Evolutionary conservation across 257 asterid species (phyloP), one percentile per base, ranked within the genome.

Genomic region (Plantago ovata): DNA sequence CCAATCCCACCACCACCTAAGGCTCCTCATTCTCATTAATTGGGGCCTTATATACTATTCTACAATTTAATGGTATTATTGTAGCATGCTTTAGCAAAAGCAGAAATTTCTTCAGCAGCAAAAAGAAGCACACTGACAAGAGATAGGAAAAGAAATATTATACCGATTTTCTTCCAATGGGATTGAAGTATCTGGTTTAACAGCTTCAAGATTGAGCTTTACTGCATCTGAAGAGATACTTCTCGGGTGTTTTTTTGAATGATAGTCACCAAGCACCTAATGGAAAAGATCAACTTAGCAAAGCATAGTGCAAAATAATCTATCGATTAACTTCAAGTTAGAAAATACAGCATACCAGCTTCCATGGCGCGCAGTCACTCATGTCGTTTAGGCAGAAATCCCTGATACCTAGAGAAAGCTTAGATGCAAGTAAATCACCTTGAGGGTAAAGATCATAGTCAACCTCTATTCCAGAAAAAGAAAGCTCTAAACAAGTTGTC

Each of bases 301-400:
- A 66, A 46, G 33, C 42, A 67, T 23, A 46, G 56, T 38, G 39
- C 32, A 12, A 58, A n/a, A 53, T 45, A 61, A 38, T 45, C 36
- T 47, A 45, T 59, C 44, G 42, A 40, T 45, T 47, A 13, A 69
- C 44, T 69, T 55, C 56, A 49, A 55, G 40, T 57, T 48, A 55
- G 61, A 62, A 18, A 68, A 55, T 68, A 53, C 50, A 63, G 58
- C 58, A 20, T 73, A 93, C 99, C 99, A 75, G 85, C 79, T 84
- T 93, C 99, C 99, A 93, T n/a, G 95, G 96, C 14, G 99, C 97
- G 79, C 76, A 69, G 47, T 66, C 78, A 67, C 99, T 84, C 63
- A 64, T 64, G 73, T 93, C 99, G 65, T 69, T 72, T 61, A 93
- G 62, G 68, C 65, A 73, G 53, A 89, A 62, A 73, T 93, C 94